phyloP scores from a whole-genome alignment of 805 yeast species.

The Candida awuae region DNA sequence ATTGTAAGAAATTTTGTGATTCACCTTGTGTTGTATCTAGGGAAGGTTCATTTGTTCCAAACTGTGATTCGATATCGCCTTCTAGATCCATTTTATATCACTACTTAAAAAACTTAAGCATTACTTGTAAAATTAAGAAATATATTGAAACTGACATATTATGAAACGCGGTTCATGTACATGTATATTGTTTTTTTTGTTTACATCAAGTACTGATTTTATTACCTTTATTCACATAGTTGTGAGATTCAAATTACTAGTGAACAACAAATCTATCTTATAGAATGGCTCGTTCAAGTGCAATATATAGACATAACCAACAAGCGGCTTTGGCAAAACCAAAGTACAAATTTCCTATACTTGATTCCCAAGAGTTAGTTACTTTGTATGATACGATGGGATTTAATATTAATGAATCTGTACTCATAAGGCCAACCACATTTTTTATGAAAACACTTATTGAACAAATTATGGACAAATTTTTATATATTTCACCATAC shows the following conservation, averaged over 20 bases:
- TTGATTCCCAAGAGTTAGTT: conserved; percentile 25
- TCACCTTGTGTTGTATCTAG: neutral
- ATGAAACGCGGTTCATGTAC: no score
- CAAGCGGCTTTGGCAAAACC: conserved; percentile 15
- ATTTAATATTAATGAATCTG: conserved; percentile 24
- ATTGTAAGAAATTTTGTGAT: neutral
- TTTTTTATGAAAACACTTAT: conserved; percentile 27
- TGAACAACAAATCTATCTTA: neutral
- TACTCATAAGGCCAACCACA: conserved; percentile 25
- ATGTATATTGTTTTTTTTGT: no score
- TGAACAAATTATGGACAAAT: conserved; percentile 30
- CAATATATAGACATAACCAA: conserved; percentile 26
- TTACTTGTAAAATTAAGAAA: no score
- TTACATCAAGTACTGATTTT: no score
- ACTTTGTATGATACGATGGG: conserved; percentile 23
- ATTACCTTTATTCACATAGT: neutral
- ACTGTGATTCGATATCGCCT: neutral
- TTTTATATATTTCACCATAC: conserved; percentile 27
- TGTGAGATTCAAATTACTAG: neutral
- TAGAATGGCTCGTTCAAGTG: conserved; percentile 31
- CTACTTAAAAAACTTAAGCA: no score
- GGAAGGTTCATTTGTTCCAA: neutral
- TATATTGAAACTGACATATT: no score
- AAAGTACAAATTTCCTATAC: conserved; percentile 28
- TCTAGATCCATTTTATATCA: neutral